Evolutionary conservation across 306 rosid species (phyloP), one percentile per base, ranked within the genome.

Genomic region (Oemleria cerasiformis): DNA sequence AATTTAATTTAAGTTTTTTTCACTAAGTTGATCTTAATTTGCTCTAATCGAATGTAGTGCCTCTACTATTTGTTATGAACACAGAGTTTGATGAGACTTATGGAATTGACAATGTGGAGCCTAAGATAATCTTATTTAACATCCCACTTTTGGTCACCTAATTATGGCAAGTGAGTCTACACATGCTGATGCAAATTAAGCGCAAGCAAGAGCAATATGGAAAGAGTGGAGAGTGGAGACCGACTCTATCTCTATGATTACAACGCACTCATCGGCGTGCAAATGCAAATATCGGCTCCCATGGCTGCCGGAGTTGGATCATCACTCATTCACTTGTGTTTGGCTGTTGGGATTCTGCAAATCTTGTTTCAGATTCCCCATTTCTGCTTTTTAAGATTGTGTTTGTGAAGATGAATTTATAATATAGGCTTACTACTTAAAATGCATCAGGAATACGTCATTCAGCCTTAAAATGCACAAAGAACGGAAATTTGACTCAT

Each of bases 241-340:
- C 40, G 36, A 15, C 40, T 56, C 20, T 15, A 45, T 70, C 40
- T 56, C 20, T 15, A 45, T 70, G 55, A 70, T 70, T 70, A 21
- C 39, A 30, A 30, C 36, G 65, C 74, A 70, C 65, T 47, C 56
- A 56, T 25, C 42, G 7, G 65, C 73, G 64, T 55, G 73, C 54
- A 19, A 2, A 1, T 17, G 30, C 30, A 54, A 34, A 8, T 61
- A 8, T 16, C 14, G 23, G 41, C 42, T 70, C 53, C 63, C 72
- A 54, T 54, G 65, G 65, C 41, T 55, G 36, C 36, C 36, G 36
- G 36, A 30, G 36, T 23, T 55, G 63, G 63, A 56, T 15, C 55
- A 42, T 40, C 54, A 55, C 12, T 42, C 44, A 41, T 57, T 21
- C 63, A 40, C 16, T 17, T 50, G n/a, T 44, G 16, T 1, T 13